Base-by-base conservation (phyloP, 345 rosid species). In the Jatropha curcas region DNA sequence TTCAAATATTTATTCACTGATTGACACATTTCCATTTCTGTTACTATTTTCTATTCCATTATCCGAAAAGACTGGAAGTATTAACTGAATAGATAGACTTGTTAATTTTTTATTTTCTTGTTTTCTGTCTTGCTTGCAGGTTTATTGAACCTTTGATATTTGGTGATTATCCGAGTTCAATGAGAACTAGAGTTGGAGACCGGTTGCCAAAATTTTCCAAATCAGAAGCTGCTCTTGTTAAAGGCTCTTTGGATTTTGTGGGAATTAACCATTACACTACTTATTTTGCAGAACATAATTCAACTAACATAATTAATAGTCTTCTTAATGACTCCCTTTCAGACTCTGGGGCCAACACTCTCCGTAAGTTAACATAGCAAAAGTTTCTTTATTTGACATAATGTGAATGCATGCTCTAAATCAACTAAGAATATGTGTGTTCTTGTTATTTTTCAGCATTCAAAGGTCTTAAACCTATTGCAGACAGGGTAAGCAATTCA, bases 201-300 rank as follows among this genome's bases (percentile, higher is more conserved):
- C 87, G 99, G 53, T 79, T 95, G 67, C 99, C 99, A 17, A 76
- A 19, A 55, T 89, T 95, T 83, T 78, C 97, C 4, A 39, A 35
- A 65, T 80, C 87, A 37, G 88, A 95, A 66, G 77, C 90, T 30
- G 65, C 82, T 69, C 81, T 95, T 56, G 57, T 89, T 0, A 92
- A 92, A 82, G 97, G 96, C 34, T 95, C 99, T 12, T 61, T 89
- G 65, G 99, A 95, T 75, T 95, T 92, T 69, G 90, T 95, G 14
- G 99, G 99, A 61, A 90, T 95, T 45, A 95, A 95, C 76, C 99
- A 95, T 75, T 95, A 95, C 76, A 95, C 99, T 39, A 92, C 98
- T 1, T 90, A 41, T 53, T 95, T 92, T 60, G 97, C 92, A 28
- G 76, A 71, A 60, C 73, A 77, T 63, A 86, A 85, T 60, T 7